These are phyloP conservation scores for Chaetomium fimeti DNA, from an alignment of 495 filamentous ascomycete genomes.

Conservation along the genomic window DNA sequence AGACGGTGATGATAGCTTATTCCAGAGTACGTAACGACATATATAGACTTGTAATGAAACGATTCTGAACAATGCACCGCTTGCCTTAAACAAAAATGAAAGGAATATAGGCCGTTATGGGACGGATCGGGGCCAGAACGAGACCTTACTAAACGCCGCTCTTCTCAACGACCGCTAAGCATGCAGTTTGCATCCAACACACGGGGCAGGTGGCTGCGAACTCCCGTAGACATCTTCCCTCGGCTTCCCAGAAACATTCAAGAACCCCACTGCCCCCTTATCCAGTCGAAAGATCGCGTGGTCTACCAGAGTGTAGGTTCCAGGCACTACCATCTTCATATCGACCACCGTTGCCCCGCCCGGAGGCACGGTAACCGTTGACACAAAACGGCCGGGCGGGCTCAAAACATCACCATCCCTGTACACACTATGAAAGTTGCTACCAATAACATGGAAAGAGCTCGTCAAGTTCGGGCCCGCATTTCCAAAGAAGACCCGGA, in stretches of 20 bases:
- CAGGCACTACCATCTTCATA: conserved; percentile 18
- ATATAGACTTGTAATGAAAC: too few relatives aligned
- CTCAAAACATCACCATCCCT: conserved; percentile 17
- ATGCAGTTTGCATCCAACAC: conserved; percentile 18
- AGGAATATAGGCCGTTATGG: too few relatives aligned
- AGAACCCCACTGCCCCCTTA: conserved; percentile 16
- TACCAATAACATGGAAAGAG: conserved; percentile 19
- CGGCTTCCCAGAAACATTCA: conserved; percentile 16
- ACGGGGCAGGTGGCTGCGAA: conserved; percentile 3
- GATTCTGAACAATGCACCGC: too few relatives aligned
- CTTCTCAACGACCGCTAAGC: not conserved
- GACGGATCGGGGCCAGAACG: too few relatives aligned
- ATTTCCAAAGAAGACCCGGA: conserved; percentile 18
- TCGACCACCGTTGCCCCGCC: conserved; percentile 6
- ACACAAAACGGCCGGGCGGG: conserved; percentile 6
- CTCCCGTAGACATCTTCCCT: conserved; percentile 16
- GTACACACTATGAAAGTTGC: not conserved
- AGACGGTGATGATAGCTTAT: too few relatives aligned
- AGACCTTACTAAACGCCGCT: too few relatives aligned
- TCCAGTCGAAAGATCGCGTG: conserved; percentile 17
- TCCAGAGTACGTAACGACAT: too few relatives aligned
- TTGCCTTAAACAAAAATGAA: too few relatives aligned
- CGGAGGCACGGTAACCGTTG: conserved; percentile 11
- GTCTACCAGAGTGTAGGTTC: conserved; percentile 15
- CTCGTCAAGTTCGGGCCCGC: conserved; percentile 16